Evolutionary conservation across 2,329 filamentous ascomycete species (phyloP).

Genomic region (Penicillium aurantiogriseum): DNA sequence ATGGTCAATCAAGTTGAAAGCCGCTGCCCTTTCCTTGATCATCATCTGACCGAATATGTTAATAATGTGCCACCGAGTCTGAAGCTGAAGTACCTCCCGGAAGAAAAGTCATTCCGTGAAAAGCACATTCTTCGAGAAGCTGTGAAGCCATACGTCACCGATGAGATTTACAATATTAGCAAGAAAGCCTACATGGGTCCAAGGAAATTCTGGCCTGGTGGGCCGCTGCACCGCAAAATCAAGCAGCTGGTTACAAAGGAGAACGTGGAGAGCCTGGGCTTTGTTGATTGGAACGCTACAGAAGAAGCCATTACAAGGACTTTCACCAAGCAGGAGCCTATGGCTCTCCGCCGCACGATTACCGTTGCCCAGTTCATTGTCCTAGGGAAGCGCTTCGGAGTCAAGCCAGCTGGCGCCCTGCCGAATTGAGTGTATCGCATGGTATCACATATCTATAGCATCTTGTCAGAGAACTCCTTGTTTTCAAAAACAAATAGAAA

Average conservation of each 20-base stretch:
- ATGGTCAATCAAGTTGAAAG: constrained; percentile 15
- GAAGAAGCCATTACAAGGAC: background rate
- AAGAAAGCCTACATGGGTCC: constrained; percentile 54
- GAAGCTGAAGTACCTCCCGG: constrained; percentile 16
- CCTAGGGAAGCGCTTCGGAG: background rate
- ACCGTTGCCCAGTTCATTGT: background rate
- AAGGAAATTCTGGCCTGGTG: constrained; percentile 39
- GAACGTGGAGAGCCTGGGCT: constrained; percentile 42
- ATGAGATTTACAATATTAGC: constrained; percentile 51
- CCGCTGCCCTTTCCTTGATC: constrained; percentile 33
- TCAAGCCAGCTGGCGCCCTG: background rate
- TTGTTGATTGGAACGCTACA: constrained; percentile 31
- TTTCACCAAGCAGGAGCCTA: background rate
- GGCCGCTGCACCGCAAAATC: constrained; percentile 42
- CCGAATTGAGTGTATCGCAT: background rate
- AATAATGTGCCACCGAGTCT: constrained; percentile 31
- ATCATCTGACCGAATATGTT: constrained; percentile 30
- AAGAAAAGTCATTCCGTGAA: constrained; percentile 37
- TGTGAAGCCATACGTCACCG: constrained; percentile 50
- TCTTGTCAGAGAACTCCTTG: background rate
- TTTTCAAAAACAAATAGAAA: too few species aligned
- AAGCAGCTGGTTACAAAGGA: constrained; percentile 36
- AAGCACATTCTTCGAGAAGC: constrained; percentile 56
- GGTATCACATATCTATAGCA: too few species aligned
- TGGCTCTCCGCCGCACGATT: background rate